Evolutionary conservation across 2,329 filamentous ascomycete species (phyloP), one percentile per base, ranked within the genome.

Genomic region (Zalaria obscura): DNA sequence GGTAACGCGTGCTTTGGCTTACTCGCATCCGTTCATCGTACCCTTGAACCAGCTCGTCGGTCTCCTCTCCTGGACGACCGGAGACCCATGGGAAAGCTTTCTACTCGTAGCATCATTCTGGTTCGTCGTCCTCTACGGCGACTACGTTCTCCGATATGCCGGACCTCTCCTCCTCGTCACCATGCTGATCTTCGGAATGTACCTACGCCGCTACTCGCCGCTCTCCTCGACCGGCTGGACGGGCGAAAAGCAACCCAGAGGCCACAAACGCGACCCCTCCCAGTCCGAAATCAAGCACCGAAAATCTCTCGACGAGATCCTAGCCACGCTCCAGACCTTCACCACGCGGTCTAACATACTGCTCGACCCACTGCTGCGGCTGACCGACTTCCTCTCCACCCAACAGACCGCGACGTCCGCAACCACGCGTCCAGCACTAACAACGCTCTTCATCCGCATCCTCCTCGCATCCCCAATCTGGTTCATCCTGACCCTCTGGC

Each of bases 1-100:
- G 57, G 81, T 98, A 58, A 98, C 91, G 2, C 78, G 91, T 52
- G 88, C 89, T 9, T 72, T 98, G 45, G 89, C 89, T 48, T 95
- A 96, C 60, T 94, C 88, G 48, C 89, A 98, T 58, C 88, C 91
- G 0, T 96, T 95, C 58, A 70, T 98, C 5, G 68, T 94, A 5
- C 87, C 88, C 4, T 68, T 96, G 43, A 96, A 95, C 60, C 83
- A 82, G 56, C 63, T 93, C 10, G 81, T 75, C 3, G 91, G 89
- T 0, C 67, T 98, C 46, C 57, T 98, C 48, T 94, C 84, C 65
- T 98, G 91, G 91, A 94, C 86, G 5, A 88, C 83, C 1, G 83
- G 76, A 33, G 91, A 98, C 58, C 79, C 88, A 0, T 98, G 89
- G 89, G 87, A 96, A 68, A 95, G 88, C 68, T 98, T 96, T 56